Conservation (phyloP, 306 rosid genomes). For the Pterocarpus macrocarpus region DNA sequence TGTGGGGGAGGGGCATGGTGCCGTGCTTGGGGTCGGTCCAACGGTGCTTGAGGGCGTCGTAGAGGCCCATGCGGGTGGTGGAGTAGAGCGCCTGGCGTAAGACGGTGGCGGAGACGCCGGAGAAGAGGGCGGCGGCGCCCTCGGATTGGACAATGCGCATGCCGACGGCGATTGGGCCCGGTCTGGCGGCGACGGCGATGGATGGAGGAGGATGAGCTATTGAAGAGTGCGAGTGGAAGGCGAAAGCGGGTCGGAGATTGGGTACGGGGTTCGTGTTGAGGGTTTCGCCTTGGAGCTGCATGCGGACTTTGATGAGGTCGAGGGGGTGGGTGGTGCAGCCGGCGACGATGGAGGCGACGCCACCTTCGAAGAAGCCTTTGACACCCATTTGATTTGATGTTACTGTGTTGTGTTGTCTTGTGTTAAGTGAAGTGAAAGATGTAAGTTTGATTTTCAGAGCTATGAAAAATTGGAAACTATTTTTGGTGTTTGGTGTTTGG, state of each 20-base stretch:
- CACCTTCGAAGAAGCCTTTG: conserved; percentile 80
- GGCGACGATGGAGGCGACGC: conserved; percentile 77
- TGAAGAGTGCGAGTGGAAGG: conserved; percentile 47
- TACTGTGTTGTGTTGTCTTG: not conserved
- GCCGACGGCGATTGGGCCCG: conserved; percentile 71
- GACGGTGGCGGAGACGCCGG: conserved; percentile 82
- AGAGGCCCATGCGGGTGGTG: conserved; percentile 87
- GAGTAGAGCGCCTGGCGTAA: conserved; percentile 83
- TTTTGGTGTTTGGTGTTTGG: too few relatives aligned
- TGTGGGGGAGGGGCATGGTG: conserved; percentile 55
- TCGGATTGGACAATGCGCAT: conserved; percentile 72
- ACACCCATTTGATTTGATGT: conserved; percentile 57
- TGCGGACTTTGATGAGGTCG: conserved; percentile 81
- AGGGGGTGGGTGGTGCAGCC: conserved; percentile 82
- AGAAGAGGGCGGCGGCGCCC: conserved; percentile 68
- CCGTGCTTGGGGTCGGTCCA: conserved; percentile 68
- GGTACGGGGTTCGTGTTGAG: conserved; percentile 36
- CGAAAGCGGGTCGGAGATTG: conserved; percentile 65
- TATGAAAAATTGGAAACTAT: too few relatives aligned
- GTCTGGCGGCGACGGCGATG: not conserved
- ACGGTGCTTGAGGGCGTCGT: conserved; percentile 67
- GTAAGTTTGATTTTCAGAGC: too few relatives aligned
- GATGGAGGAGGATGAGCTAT: too few relatives aligned
- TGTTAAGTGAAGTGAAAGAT: too few relatives aligned
- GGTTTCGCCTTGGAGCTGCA: conserved; percentile 83